Percentiles rank a stretch among this genome's conserved stretches.
Evolutionary conservation across 140 eudicot genomes (phyloP).

Genomic region (Anethum foeniculum): DNA sequence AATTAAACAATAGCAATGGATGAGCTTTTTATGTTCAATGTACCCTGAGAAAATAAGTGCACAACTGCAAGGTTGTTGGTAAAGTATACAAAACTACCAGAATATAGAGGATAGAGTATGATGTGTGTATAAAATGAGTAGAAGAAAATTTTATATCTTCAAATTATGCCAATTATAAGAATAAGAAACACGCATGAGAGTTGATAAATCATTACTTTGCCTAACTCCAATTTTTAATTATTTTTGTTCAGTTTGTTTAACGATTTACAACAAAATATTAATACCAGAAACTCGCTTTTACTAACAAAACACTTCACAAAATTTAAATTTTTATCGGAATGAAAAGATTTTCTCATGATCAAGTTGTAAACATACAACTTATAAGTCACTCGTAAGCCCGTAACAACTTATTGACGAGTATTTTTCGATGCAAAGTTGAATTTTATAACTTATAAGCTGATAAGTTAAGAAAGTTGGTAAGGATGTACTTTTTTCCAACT

Average conservation of each 20-base stretch:
- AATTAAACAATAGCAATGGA: not conserved
- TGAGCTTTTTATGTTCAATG: slow-evolving; percentile 10
- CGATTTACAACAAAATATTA: too few species aligned
- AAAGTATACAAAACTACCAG: not conserved
- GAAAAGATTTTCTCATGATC: too few species aligned
- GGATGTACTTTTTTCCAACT: too few species aligned
- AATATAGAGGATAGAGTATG: not conserved
- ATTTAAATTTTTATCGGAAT: too few species aligned
- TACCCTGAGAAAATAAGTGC: not conserved
- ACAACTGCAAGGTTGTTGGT: not conserved
- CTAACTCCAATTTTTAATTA: not conserved
- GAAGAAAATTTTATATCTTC: not conserved
- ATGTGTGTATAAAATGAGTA: not conserved
- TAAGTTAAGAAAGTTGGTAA: too few species aligned
- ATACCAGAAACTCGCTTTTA: not conserved
- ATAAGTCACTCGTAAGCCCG: too few species aligned
- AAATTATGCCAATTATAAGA: not conserved
- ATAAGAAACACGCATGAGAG: not conserved
- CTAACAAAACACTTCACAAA: too few species aligned
- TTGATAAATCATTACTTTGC: not conserved
- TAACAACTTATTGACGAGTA: too few species aligned
- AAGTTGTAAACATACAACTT: too few species aligned
- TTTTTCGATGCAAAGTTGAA: too few species aligned
- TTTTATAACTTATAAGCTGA: too few species aligned
- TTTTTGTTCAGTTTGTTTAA: not conserved